Evolutionary conservation across 108 stramenopile genomes (phyloP).

Genomic region (Skeletonema costatum): DNA sequence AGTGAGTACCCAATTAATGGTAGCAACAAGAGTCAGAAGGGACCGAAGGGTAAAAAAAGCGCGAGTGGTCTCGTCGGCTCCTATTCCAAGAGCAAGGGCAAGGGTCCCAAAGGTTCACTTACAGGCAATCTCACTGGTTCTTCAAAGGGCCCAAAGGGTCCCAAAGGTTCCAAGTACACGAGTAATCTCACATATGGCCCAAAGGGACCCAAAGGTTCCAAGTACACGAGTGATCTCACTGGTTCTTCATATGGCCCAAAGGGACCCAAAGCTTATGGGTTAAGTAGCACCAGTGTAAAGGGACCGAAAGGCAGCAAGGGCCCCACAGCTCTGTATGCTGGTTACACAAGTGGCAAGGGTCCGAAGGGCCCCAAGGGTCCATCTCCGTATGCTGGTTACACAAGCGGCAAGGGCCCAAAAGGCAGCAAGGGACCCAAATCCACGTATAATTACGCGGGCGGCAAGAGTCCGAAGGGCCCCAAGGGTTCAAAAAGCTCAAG

Average conservation of each 20-base stretch:
- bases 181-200: not conserved
- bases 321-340: not conserved
- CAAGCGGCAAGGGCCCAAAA: not conserved
- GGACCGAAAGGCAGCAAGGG: not conserved
- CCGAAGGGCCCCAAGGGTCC: not conserved
- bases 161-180: not conserved
- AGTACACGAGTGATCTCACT: not conserved
- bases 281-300: no score
- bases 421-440: not conserved
- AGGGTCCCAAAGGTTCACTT: no score
- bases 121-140: no score
- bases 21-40: no score
- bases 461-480: conserved; percentile 10
- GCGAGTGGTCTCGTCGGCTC: no score
- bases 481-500: not conserved
- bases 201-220: not conserved
- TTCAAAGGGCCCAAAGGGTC: no score
- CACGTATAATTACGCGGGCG: not conserved
- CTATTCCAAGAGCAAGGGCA: no score
- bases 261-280: not conserved
- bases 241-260: not conserved
- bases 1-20: no score
- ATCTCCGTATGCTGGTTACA: not conserved
- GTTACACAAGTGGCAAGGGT: not conserved
- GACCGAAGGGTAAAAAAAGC: no score